Evolutionary conservation across 2,329 filamentous ascomycete species (phyloP), one percentile per base, ranked within the genome.

Genomic region (Fusarium siculi): DNA sequence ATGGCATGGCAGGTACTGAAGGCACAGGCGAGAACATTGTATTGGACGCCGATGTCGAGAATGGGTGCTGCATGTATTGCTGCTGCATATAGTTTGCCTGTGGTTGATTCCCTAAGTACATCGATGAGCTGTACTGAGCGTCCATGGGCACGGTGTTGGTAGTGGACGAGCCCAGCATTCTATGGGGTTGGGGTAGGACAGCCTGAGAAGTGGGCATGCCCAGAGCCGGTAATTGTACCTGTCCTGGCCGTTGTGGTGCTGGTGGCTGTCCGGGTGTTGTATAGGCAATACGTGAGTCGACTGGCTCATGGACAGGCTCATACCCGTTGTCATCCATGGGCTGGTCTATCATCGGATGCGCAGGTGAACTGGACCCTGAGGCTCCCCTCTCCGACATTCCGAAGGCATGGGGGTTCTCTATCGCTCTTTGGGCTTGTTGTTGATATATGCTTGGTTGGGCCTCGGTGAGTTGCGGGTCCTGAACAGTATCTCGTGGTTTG

Each of bases 81-180:
- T 80, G 78, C 23, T 77, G 66, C 62, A 82, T 76, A 63, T 84
- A 84, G 8, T 79, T 76, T 37, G 79, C 77, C 67, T 82, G 83
- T 15, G 79, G 73, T 49, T 83, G 81, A n/a, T 83, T 77, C 2
- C 81, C 77, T 10, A 85, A 78, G 10, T 85, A 79, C 18, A 82
- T 81, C 36, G 81, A 83, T 32, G 83, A 82, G 28, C 74, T 81
- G 53, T 83, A 82, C 21, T 82, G 80, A 12, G 82, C 68, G 23
- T 80, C 80, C 36, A 84, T 75, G 15, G 80, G 59, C 57, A 82
- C 74, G 1, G 54, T 68, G 9, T 70, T 37, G 10, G 74, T 40
- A 23, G 79, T 68, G 19, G 77, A 72, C 32, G 79, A 72, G 7
- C 69, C 74, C 12, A 81, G 69, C 23, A 77, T 76, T 40, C 72